A percentile compares a stretch with the other conserved stretches of the same genome.
These are phyloP conservation scores for Gloeopeniophorella convolvens DNA, from an alignment of 768 basidiomycete species.

Conservation along the genomic window DNA sequence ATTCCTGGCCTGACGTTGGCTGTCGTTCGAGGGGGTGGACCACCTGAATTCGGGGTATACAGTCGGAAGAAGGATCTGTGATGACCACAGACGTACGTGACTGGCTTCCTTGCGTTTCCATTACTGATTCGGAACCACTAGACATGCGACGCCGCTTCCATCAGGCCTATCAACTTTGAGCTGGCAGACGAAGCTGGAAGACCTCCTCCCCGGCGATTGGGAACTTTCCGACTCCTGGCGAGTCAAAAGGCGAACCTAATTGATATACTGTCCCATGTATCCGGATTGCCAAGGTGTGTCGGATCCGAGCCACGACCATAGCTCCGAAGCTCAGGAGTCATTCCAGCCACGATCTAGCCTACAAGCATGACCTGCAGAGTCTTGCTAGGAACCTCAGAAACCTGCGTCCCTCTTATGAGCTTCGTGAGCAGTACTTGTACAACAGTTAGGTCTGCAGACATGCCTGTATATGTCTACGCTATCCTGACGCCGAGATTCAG, in stretches of 20 bases:
- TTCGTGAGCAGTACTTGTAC: slow-evolving; percentile 34
- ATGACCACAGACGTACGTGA: too few relatives aligned
- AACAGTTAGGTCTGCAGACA: slow-evolving; percentile 29
- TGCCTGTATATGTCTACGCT: not conserved
- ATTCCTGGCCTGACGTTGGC: too few relatives aligned
- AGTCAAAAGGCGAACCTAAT: slow-evolving; percentile 25
- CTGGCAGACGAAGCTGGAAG: slow-evolving; percentile 10
- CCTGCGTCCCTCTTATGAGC: slow-evolving; percentile 30
- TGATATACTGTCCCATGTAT: slow-evolving; percentile 31
- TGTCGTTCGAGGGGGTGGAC: too few relatives aligned
- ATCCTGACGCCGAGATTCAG: too few relatives aligned
- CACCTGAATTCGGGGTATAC: too few relatives aligned
- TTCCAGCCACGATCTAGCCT: slow-evolving; percentile 11
- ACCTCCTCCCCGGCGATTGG: slow-evolving; percentile 26
- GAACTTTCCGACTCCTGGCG: slow-evolving; percentile 30
- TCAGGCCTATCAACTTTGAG: not conserved
- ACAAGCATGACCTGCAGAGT: not conserved
- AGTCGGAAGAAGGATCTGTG: too few relatives aligned
- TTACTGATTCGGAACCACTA: too few relatives aligned
- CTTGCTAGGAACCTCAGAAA: slow-evolving; percentile 25
- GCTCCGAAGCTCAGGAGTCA: too few relatives aligned
- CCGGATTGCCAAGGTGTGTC: slow-evolving; percentile 28
- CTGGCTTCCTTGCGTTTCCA: too few relatives aligned
- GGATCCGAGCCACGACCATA: too few relatives aligned
- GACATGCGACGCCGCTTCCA: slow-evolving; percentile 8